Conservation (phyloP, 208 protist genomes). For the Wallacemonas sp. region DNA sequence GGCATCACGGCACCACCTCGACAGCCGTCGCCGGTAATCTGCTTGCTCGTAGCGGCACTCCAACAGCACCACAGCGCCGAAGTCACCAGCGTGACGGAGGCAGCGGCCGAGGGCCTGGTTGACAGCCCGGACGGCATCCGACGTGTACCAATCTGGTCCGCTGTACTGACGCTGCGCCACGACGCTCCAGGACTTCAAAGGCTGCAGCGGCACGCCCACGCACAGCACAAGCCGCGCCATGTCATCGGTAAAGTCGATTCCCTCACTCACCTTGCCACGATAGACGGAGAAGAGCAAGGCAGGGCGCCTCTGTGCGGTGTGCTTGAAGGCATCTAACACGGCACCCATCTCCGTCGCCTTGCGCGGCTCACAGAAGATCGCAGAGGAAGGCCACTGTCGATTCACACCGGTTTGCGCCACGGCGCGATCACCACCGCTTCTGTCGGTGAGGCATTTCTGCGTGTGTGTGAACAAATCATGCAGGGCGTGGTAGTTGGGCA, state of each 20-base stretch:
- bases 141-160: slow-evolving; percentile 90
- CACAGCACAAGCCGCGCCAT: slow-evolving; percentile 94
- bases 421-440: too few relatives aligned
- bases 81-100: slow-evolving; percentile 94
- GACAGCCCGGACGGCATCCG: slow-evolving; percentile 88
- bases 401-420: too few relatives aligned
- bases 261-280: slow-evolving; percentile 95
- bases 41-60: slow-evolving; percentile 84
- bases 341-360: slow-evolving; percentile 26
- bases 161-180: slow-evolving; percentile 58
- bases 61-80: slow-evolving; percentile 92
- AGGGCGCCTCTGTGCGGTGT: slow-evolving; percentile 12
- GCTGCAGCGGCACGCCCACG: slow-evolving; percentile 88
- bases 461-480: slow-evolving; percentile 23
- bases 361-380: slow-evolving; percentile 30
- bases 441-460: slow-evolving; percentile 18
- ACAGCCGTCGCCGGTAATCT: slow-evolving; percentile 33
- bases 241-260: slow-evolving; percentile 94
- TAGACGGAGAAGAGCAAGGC: slow-evolving; percentile 92
- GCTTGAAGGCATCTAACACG: slow-evolving; percentile 28
- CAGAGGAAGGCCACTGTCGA: neutral
- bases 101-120: slow-evolving; percentile 97
- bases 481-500: slow-evolving; percentile 78
- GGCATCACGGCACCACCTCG: slow-evolving; percentile 55
- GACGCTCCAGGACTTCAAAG: slow-evolving; percentile 58